Conservation (phyloP, 208 protist species). For the Acanthamoeba rhysodes region DNA sequence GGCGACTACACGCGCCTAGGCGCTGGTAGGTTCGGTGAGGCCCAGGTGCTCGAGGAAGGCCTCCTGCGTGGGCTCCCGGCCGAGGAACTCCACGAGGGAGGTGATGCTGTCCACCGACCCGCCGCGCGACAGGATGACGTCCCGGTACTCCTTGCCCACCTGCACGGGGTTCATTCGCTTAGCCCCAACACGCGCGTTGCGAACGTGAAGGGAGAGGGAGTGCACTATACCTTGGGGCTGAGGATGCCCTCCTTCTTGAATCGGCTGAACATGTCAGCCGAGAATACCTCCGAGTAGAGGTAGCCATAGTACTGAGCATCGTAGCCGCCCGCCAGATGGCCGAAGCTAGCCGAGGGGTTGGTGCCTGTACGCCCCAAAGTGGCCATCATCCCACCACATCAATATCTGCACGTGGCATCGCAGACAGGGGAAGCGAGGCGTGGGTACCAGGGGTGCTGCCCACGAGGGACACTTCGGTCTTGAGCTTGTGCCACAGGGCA, state of each 20-base stretch:
- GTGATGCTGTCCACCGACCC: conserved; percentile 79
- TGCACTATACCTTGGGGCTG: conserved; percentile 18
- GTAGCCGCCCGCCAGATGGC: conserved; percentile 77
- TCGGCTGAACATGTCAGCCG: conserved; percentile 84
- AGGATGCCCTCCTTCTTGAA: conserved; percentile 86
- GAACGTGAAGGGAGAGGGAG: not conserved
- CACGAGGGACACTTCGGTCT: conserved; percentile 68
- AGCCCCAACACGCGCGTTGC: not conserved
- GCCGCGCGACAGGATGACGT: conserved; percentile 79
- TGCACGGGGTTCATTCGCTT: not conserved
- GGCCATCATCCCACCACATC: conserved; percentile 74
- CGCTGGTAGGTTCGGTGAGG: not conserved
- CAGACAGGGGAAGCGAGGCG: not conserved
- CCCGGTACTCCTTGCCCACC: conserved; percentile 79
- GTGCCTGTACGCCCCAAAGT: conserved; percentile 80
- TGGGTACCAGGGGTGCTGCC: conserved; percentile 44
- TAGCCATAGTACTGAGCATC: conserved; percentile 91
- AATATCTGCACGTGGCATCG: not conserved
- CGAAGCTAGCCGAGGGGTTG: conserved; percentile 79
- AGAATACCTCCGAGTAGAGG: conserved; percentile 88
- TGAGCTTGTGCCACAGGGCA: conserved; percentile 63
- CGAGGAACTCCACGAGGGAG: conserved; percentile 83
- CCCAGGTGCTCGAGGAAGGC: conserved; percentile 82
- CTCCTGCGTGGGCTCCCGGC: conserved; percentile 80
- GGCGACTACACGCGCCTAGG: no score